phyloP scores from a whole-genome alignment of 192 early-diverging fungal species.

The Podila clonocystis region DNA sequence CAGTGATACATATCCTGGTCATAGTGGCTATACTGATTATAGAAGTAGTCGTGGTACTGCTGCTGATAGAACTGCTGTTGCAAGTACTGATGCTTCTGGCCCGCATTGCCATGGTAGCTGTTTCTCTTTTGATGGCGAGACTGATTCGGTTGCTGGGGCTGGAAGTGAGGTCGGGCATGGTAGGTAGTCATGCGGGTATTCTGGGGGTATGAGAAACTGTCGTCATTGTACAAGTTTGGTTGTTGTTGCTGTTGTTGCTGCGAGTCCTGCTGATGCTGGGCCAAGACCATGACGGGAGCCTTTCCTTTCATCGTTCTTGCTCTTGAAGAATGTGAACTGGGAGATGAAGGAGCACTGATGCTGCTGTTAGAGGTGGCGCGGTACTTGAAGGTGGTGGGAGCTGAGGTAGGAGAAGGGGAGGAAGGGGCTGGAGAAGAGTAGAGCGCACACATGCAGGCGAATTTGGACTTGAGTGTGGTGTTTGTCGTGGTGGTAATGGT shows the following conservation, averaged over 20 bases:
- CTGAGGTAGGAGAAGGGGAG: not conserved
- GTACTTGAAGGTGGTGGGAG: not conserved
- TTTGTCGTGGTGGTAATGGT: no score
- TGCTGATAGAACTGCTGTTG: constrained; percentile 16
- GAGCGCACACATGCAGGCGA: constrained; percentile 2
- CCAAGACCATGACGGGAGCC: constrained; percentile 24
- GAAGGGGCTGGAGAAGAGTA: not conserved
- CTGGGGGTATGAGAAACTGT: not conserved
- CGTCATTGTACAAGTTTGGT: constrained; percentile 1
- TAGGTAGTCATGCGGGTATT: not conserved
- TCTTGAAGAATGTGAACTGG: not conserved
- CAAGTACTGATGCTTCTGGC: constrained; percentile 25
- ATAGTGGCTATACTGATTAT: constrained; percentile 5
- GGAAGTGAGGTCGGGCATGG: not conserved
- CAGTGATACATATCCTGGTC: constrained; percentile 6
- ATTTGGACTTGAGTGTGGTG: not conserved
- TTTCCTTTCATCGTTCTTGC: constrained; percentile 29
- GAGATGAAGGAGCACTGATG: not conserved
- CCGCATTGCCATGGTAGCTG: constrained; percentile 8
- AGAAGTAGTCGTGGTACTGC: constrained; percentile 3
- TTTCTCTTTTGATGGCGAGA: constrained; percentile 7
- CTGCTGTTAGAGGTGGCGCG: not conserved
- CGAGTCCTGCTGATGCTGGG: constrained; percentile 15
- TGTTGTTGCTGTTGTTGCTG: constrained; percentile 13
- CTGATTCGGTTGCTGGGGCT: not conserved